Base-by-base conservation (phyloP, 495 filamentous ascomycete genomes). In the Talaromyces thailandensis region DNA sequence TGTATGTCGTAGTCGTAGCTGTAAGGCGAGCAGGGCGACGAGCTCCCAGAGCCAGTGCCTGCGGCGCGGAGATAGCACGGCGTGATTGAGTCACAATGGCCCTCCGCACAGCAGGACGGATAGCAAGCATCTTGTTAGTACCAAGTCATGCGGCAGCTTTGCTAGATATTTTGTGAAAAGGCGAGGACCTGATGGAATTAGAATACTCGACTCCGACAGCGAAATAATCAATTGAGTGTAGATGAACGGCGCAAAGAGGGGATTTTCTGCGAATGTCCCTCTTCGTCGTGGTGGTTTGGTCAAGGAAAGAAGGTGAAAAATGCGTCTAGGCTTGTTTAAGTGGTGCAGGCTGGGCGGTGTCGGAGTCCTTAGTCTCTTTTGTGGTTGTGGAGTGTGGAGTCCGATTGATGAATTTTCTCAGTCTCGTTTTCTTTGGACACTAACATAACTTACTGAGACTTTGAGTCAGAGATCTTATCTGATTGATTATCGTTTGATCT, bases 91-190 rank as follows among this genome's bases (percentile, higher is more conserved):
- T 66, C 68, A 71, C 69, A 66, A 74, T 75, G 74, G 77, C 76
- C 76, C 76, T 79, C 76, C 76, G 77, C 76, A 79, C 75, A 66
- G 77, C 75, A 69, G 76, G 75, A 71, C 76, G 77, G 75, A 79
- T 72, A 69, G 75, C 77, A 68, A 80, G 66, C 75, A 80, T 79
- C 63, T 67, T 78, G 74, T 64, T 70, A 71, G 72, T 73, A 40
- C 35, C 35, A 68, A 76, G 70, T 18, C 55, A 80, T 80, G 78
- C 76, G 76, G 77, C 77, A 79, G 73, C 76, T 77, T 73, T 69
- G 69, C 64, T 6, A 28, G 7, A 53, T 16, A 28, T 8, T 23
- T 53, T 45, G 40, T 37, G 50, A 53, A 48, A n/a, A 16, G 14
- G 24, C 40, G 62, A 60, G 50, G 55, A 21, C 63, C 51, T 45